These are phyloP conservation scores for Pleurotus salmoneostramineus DNA, from an alignment of 768 basidiomycete species.

Conservation along the genomic window DNA sequence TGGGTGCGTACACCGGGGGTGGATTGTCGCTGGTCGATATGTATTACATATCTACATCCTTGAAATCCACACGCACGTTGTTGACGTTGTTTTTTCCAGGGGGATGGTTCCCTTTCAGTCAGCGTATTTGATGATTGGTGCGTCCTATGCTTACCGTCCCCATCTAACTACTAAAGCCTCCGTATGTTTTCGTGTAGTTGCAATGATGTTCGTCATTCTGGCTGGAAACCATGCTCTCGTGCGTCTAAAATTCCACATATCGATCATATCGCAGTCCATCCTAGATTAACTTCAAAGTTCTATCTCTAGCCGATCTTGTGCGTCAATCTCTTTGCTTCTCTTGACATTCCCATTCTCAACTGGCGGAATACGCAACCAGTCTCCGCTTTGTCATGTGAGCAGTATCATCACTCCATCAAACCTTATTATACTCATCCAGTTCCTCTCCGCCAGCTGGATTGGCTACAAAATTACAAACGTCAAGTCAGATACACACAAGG, in stretches of 20 bases:
- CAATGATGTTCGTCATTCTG: constrained; percentile 58
- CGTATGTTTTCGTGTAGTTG: constrained; percentile 25
- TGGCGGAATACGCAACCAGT: constrained; percentile 23
- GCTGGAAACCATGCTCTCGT: constrained; percentile 79
- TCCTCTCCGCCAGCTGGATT: constrained; percentile 51
- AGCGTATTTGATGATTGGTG: constrained; percentile 63
- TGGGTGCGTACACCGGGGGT: constrained; percentile 60
- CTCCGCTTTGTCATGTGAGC: constrained; percentile 60
- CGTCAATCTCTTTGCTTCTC: constrained; percentile 18
- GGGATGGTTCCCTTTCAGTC: constrained; percentile 69
- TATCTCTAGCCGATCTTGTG: constrained; percentile 55
- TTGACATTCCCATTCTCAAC: background rate
- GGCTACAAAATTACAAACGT: constrained; percentile 44
- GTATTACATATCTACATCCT: constrained; percentile 23
- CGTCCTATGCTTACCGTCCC: constrained; percentile 8
- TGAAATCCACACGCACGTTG: background rate
- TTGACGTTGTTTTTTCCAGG: constrained; percentile 18
- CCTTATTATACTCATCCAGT: background rate
- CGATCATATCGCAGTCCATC: background rate
- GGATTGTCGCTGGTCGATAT: constrained; percentile 65
- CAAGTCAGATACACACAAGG: constrained; percentile 43
- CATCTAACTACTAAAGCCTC: background rate
- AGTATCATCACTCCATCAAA: background rate
- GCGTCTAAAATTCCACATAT: constrained; percentile 19
- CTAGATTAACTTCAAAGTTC: background rate